Evolutionary conservation across 2,329 filamentous ascomycete genomes (phyloP).

Genomic region (Epicoccum nigrum): DNA sequence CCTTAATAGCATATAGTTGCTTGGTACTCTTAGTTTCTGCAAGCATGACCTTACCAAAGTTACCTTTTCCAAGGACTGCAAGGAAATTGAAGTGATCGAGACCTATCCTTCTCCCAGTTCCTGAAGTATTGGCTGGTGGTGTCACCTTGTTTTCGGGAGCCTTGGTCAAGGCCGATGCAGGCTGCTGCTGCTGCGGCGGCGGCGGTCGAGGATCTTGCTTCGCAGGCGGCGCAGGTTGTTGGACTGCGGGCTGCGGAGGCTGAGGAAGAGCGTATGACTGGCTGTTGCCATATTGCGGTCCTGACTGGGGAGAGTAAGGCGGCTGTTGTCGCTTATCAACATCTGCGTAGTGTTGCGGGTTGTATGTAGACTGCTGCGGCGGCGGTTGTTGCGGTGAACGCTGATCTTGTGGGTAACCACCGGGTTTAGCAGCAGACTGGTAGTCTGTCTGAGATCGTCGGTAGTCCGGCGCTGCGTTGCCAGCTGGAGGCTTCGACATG

Average conservation of each 20-base stretch:
- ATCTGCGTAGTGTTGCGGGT: conserved; percentile 75
- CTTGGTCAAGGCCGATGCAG: conserved; percentile 41
- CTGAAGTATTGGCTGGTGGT: conserved; percentile 70
- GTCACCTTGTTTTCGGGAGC: conserved; percentile 61
- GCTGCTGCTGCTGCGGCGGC: conserved; percentile 43
- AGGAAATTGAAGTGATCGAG: conserved; percentile 99
- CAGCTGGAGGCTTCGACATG: conserved; percentile 45
- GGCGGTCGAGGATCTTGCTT: conserved; percentile 43
- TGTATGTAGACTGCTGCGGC: conserved; percentile 66
- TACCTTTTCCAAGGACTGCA: conserved; percentile 96
- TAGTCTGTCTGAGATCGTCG: conserved; percentile 55
- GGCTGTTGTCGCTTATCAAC: conserved; percentile 46
- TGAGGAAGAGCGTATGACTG: conserved; percentile 28
- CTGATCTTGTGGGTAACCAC: conserved; percentile 49
- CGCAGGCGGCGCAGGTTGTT: conserved; percentile 16
- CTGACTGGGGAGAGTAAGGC: conserved; percentile 28
- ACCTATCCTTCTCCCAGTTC: conserved; percentile 84
- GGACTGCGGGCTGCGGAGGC: conserved; percentile 45
- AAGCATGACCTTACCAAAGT: conserved; percentile 99
- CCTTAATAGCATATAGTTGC: conserved; percentile 96
- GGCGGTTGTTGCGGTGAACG: conserved; percentile 51
- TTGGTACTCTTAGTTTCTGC: conserved; percentile 93
- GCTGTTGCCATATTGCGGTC: conserved; percentile 17
- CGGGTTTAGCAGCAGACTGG: conserved; percentile 37
- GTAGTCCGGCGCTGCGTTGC: conserved; percentile 49